Percentiles rank a stretch among this genome's conserved stretches.
These are phyloP conservation scores for Mycosphaerella sp. DNA, from an alignment of 2,329 filamentous ascomycete species.

Conservation along the genomic window DNA sequence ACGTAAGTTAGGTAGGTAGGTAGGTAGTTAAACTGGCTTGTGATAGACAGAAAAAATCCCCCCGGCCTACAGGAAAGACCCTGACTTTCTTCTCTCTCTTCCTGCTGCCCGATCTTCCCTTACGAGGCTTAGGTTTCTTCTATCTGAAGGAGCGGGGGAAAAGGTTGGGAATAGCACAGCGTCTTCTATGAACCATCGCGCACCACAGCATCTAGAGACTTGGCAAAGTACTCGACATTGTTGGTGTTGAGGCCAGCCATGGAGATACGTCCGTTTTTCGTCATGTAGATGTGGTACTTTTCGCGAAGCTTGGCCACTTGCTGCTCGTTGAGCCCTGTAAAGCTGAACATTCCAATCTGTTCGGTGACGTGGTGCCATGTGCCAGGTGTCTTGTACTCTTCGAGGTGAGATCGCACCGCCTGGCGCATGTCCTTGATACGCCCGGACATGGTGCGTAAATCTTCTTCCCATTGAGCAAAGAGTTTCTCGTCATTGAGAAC, in stretches of 20 bases:
- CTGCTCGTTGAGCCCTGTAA: conserved; percentile 69
- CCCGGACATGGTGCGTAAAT: conserved; percentile 88
- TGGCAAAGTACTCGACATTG: conserved; percentile 90
- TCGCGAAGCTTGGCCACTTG: conserved; percentile 66
- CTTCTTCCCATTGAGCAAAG: conserved; percentile 87
- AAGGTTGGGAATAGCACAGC: too few relatives aligned
- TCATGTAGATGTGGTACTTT: conserved; percentile 77
- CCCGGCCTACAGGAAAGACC: too few relatives aligned
- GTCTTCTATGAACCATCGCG: conserved; percentile 40
- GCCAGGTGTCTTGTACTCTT: conserved; percentile 78
- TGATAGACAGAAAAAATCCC: too few relatives aligned
- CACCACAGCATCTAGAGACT: conserved; percentile 81
- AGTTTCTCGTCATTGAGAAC: conserved; percentile 77
- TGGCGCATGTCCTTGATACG: conserved; percentile 90
- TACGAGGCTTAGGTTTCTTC: too few relatives aligned
- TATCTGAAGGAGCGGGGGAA: too few relatives aligned
- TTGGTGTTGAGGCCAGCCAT: conserved; percentile 95
- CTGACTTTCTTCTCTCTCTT: too few relatives aligned
- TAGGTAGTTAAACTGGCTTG: too few relatives aligned
- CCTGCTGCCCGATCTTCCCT: too few relatives aligned
- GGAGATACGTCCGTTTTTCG: conserved; percentile 95
- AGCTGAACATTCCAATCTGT: conserved; percentile 99
- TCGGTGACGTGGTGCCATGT: conserved; percentile 96
- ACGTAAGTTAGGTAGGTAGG: too few relatives aligned
- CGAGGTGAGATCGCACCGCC: conserved; percentile 69